Evolutionary conservation across 2,329 filamentous ascomycete genomes (phyloP), one percentile per base, ranked within the genome.

Genomic region (Aspergillus caelatus): DNA sequence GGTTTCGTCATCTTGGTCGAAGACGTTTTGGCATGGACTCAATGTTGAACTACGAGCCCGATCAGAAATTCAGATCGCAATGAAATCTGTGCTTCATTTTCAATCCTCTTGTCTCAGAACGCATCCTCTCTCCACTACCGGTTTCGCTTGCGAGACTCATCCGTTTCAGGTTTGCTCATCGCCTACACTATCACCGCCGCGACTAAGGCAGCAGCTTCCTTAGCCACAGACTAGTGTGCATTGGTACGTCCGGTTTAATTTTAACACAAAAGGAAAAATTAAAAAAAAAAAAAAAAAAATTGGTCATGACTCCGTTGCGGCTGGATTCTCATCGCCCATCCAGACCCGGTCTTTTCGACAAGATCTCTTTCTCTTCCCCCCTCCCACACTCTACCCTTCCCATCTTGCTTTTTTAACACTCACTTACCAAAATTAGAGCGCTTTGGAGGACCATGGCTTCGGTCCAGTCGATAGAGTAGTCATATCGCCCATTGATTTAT

Each of bases 191-290:
- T 60, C 60, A 62, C 62, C 36, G 48, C 59, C 60, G 46, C 60
- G 48, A 50, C 53, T 55, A 52, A 39, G 36, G 54, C 48, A 52
- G 28, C 28, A 64, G 61, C 57, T 61, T 57, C 57, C 60, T 64
- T 65, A 67, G 65, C 59, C 60, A 56, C 57, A 43, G 46, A 52
- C 60, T 65, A 64, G 48, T 52, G 65, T 61, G 61, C 57, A 64
- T 66, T 64, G 62, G 61, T 60, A 60, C 45, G 46, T 65, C 63
- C 62, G 64, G 55, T 63, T 68, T 67, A 66, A 71, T 65, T 59
- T 65, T 45, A 65, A 57, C 65, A 65, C 57, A 60, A 65, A 65
- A 57, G 60, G 53, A 54, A 60, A 58, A 62, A 41, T 46, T 57
- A 46, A 62, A 57, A 62, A 50, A 54, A 54, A 59, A 46, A 62